phyloP scores from a whole-genome alignment of 2,329 filamentous ascomycete genomes.

The Pestalotiopsis sp. region DNA sequence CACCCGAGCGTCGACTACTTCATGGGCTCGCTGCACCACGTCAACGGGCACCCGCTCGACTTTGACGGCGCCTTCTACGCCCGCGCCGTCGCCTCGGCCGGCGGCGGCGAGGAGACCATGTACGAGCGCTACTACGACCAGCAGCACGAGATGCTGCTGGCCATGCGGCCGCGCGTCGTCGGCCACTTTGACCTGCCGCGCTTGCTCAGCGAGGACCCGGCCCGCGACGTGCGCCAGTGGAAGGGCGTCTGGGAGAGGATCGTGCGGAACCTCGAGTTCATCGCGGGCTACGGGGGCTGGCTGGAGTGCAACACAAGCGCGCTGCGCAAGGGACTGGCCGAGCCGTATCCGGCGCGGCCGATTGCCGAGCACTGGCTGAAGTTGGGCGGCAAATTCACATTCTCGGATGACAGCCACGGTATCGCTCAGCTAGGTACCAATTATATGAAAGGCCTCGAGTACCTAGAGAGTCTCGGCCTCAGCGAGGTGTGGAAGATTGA shows the following conservation, averaged over 20 bases:
- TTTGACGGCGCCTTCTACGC: slow-evolving; percentile 71
- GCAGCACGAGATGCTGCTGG: slow-evolving; percentile 77
- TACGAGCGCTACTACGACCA: slow-evolving; percentile 86
- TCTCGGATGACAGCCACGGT: slow-evolving; percentile 95
- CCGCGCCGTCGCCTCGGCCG: slow-evolving; percentile 53
- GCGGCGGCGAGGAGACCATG: slow-evolving; percentile 62
- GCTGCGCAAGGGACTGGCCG: slow-evolving; percentile 82
- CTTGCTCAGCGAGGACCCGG: slow-evolving; percentile 71
- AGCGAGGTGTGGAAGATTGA: slow-evolving; percentile 59
- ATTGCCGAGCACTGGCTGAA: slow-evolving; percentile 78
- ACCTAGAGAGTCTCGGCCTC: slow-evolving; percentile 67
- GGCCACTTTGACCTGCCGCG: slow-evolving; percentile 94
- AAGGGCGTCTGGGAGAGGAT: slow-evolving; percentile 71
- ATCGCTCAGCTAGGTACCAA: slow-evolving; percentile 85
- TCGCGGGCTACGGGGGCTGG: slow-evolving; percentile 74
- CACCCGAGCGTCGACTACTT: slow-evolving; percentile 80
- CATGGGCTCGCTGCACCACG: slow-evolving; percentile 90
- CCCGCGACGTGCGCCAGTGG: slow-evolving; percentile 58
- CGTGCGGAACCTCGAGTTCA: slow-evolving; percentile 69
- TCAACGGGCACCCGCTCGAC: slow-evolving; percentile 84
- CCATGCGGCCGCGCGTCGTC: slow-evolving; percentile 73
- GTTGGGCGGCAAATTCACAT: slow-evolving; percentile 78
- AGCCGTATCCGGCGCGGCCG: slow-evolving; percentile 81
- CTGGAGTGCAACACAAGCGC: slow-evolving; percentile 89
- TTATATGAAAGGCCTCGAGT: slow-evolving; percentile 70